Percentiles rank a stretch among this genome's conserved stretches.
These are phyloP conservation scores for Stagonosporopsis rhizophila DNA, from an alignment of 2,329 filamentous ascomycete species.

Conservation along the genomic window DNA sequence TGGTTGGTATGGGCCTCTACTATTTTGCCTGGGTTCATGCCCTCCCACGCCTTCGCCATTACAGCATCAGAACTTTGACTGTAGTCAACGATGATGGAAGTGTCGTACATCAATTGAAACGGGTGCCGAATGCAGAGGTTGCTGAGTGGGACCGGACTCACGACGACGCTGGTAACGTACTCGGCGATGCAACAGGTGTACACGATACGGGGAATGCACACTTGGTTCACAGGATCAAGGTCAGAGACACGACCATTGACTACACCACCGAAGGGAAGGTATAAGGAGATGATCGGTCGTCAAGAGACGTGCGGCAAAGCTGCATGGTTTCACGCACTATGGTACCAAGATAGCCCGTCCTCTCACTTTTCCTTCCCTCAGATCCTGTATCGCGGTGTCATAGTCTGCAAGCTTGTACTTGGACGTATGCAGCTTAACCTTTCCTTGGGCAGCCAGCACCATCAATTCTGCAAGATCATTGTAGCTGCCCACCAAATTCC, in stretches of 20 bases:
- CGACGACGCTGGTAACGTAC: slow-evolving; percentile 37
- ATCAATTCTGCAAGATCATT: slow-evolving; percentile 14
- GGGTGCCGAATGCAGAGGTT: slow-evolving; percentile 33
- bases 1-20: slow-evolving; percentile 31
- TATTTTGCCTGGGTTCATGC: slow-evolving; percentile 40
- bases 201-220: slow-evolving; percentile 11
- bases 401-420: slow-evolving; percentile 14
- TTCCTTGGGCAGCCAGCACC: slow-evolving; percentile 10
- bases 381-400: slow-evolving; percentile 2
- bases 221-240: slow-evolving; percentile 25
- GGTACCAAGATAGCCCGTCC: slow-evolving; percentile 2
- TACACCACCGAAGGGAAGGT: slow-evolving; percentile 5
- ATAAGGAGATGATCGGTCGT: not conserved
- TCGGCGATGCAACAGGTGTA: slow-evolving; percentile 17
- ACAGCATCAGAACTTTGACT: slow-evolving; percentile 37
- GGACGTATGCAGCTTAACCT: slow-evolving; percentile 8
- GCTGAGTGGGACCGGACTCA: slow-evolving; percentile 43
- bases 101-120: slow-evolving; percentile 35
- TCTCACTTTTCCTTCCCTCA: slow-evolving; percentile 7
- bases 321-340: not conserved
- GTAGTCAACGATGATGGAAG: slow-evolving; percentile 37
- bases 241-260: slow-evolving; percentile 2
- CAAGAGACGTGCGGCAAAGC: no score
- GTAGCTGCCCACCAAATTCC: slow-evolving; percentile 11
- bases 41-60: slow-evolving; percentile 32